Evolutionary conservation across 805 yeast genomes (phyloP).

Genomic region (Peterozyma xylosa): DNA sequence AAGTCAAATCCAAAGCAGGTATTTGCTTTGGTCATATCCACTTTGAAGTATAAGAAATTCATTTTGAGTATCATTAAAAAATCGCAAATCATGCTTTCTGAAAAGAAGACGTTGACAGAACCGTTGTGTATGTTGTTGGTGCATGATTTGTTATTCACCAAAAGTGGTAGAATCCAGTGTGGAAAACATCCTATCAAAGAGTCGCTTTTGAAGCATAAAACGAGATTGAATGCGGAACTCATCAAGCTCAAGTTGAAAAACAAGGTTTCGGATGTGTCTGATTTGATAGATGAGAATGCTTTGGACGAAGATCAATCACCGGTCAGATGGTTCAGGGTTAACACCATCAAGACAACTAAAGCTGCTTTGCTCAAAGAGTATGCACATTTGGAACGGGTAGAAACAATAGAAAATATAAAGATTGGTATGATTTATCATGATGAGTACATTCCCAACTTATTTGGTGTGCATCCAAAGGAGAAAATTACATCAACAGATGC

Average conservation of each 20-base stretch:
- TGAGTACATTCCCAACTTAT: slow-evolving; percentile 63
- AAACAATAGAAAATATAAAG: slow-evolving; percentile 30
- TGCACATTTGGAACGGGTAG: slow-evolving; percentile 36
- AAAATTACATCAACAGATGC: slow-evolving; percentile 59
- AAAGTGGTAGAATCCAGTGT: slow-evolving; percentile 76
- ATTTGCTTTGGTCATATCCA: slow-evolving; percentile 75
- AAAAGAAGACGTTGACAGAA: slow-evolving; percentile 41
- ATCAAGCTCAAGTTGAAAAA: slow-evolving; percentile 69
- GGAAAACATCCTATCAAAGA: slow-evolving; percentile 86
- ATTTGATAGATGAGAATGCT: slow-evolving; percentile 46
- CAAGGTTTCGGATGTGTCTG: slow-evolving; percentile 50
- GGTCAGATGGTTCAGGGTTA: slow-evolving; percentile 73
- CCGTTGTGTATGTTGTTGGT: slow-evolving; percentile 56
- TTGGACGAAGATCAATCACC: slow-evolving; percentile 51
- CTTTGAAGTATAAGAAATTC: slow-evolving; percentile 63
- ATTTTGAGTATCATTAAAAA: slow-evolving; percentile 56
- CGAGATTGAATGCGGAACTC: slow-evolving; percentile 76
- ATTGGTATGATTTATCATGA: slow-evolving; percentile 68
- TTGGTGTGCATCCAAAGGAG: slow-evolving; percentile 76
- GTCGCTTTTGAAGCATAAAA: slow-evolving; percentile 67
- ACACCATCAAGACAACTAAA: slow-evolving; percentile 45
- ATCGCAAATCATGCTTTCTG: slow-evolving; percentile 54
- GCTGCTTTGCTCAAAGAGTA: slow-evolving; percentile 33
- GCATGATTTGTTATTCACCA: slow-evolving; percentile 74
- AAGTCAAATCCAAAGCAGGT: slow-evolving; percentile 75